Conservation (phyloP, 805 yeast species). For the Teunomyces panamensis region DNA sequence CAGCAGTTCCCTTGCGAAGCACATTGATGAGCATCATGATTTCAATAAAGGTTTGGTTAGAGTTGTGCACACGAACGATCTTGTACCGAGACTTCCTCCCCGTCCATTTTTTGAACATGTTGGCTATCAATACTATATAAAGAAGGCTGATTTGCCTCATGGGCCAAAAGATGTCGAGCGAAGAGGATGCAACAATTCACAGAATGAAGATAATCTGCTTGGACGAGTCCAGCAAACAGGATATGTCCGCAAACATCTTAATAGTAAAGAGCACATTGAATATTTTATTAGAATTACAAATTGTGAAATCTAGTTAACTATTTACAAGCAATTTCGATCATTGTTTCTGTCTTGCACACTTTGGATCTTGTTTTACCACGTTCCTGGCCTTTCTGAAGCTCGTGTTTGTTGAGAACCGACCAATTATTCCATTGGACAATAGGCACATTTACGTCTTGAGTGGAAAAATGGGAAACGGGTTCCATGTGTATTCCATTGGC, state of each 20-base stretch:
- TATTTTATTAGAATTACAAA: slow-evolving; percentile 31
- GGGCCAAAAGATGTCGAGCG: slow-evolving; percentile 6
- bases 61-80: slow-evolving; percentile 55
- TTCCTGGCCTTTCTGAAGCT: slow-evolving; percentile 45
- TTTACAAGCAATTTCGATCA: slow-evolving; percentile 39
- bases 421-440: slow-evolving; percentile 65
- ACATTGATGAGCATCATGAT: slow-evolving; percentile 19
- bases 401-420: slow-evolving; percentile 55
- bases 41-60: slow-evolving; percentile 46
- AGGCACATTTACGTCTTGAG: neutral
- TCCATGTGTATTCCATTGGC: slow-evolving; percentile 23
- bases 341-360: slow-evolving; percentile 43
- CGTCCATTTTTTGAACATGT: slow-evolving; percentile 40
- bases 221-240: neutral
- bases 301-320: slow-evolving; percentile 15
- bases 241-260: slow-evolving; percentile 6
- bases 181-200: neutral
- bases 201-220: neutral
- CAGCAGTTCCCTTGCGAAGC: slow-evolving; percentile 24
- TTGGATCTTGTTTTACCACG: slow-evolving; percentile 59
- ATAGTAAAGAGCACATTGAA: slow-evolving; percentile 29
- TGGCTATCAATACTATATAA: slow-evolving; percentile 51
- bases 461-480: slow-evolving; percentile 6
- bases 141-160: slow-evolving; percentile 40
- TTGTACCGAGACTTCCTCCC: slow-evolving; percentile 62